Evolutionary conservation across 768 basidiomycete genomes (phyloP), one percentile per base, ranked within the genome.

Genomic region (Mycena kentingensis): DNA sequence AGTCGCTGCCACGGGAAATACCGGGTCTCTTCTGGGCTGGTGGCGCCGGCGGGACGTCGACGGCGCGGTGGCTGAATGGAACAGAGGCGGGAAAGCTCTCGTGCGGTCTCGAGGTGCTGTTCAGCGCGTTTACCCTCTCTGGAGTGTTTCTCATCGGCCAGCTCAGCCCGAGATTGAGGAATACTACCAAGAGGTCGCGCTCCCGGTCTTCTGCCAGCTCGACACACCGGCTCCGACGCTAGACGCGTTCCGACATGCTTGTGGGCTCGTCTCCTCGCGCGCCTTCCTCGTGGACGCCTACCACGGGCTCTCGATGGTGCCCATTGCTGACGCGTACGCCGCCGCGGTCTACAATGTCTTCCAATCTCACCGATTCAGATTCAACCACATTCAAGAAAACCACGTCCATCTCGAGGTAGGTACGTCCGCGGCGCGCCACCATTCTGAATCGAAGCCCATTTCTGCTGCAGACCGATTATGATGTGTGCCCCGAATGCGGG

Each of bases 281-380:
- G 87, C 90, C 3, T 95, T 95, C 69, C 73, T 90, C 53, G 82
- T 93, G 54, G 93, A 95, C 67, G 77, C 81, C 6, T 93, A 83
- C 64, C 90, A 92, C 65, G 83, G 83, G 5, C 72, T 94, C 16
- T 79, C 87, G 1, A 87, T 96, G 79, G 88, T 92, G 18, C 91
- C 93, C 4, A 79, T 93, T 57, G 90, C 90, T 27, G 93, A 94
- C 70, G 79, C 79, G 88, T 90, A 64, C 67, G 85, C 78, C 16
- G 26, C 19, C 29, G n/a, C 49, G 35, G 46, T 37, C 51, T 29
- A 16, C 16, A 12, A 19, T 16, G 8, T 16, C 8, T 32, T 38
- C 2, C 54, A 39, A 39, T 41, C 25, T 15, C 36, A 55, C 19
- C 24, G 18, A 42, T n/a, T 55, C 56, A 90, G 88, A 47, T 90